These are phyloP conservation scores for Aureobasidium sp. DNA, from an alignment of 2,329 filamentous ascomycete species.

Conservation along the genomic window DNA sequence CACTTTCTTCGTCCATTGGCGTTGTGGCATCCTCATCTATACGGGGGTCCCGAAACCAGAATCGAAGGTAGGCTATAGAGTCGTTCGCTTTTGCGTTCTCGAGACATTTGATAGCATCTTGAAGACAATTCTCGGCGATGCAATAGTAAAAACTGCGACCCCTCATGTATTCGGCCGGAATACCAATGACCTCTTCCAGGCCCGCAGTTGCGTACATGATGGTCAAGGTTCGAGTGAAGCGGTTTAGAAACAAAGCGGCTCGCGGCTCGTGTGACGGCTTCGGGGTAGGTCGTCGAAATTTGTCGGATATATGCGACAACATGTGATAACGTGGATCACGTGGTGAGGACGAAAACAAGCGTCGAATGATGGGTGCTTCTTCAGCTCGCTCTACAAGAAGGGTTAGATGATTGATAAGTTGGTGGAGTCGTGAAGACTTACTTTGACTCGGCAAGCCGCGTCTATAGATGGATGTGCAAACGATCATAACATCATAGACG, in stretches of 20 bases:
- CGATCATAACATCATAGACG: slow-evolving; percentile 80
- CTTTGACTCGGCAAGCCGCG: slow-evolving; percentile 62
- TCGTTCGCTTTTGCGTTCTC: slow-evolving; percentile 85
- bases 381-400: slow-evolving; percentile 58
- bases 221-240: slow-evolving; percentile 72
- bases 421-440: slow-evolving; percentile 37
- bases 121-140: slow-evolving; percentile 68
- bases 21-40: slow-evolving; percentile 41
- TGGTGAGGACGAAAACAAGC: slow-evolving; percentile 72
- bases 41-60: slow-evolving; percentile 71
- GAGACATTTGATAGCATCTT: slow-evolving; percentile 67
- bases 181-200: slow-evolving; percentile 64
- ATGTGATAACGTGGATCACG: slow-evolving; percentile 82
- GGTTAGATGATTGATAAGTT: neutral
- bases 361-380: slow-evolving; percentile 69
- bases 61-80: slow-evolving; percentile 81
- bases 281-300: slow-evolving; percentile 55
- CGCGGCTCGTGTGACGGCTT: slow-evolving; percentile 63
- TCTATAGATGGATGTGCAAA: slow-evolving; percentile 71
- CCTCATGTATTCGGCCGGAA: slow-evolving; percentile 59
- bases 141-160: slow-evolving; percentile 82
- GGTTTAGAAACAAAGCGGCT: slow-evolving; percentile 75
- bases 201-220: slow-evolving; percentile 83
- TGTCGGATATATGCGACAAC: slow-evolving; percentile 74
- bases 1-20: slow-evolving; percentile 34